Conservation (phyloP, 805 yeast genomes). For the Teunomyces panamensis region DNA sequence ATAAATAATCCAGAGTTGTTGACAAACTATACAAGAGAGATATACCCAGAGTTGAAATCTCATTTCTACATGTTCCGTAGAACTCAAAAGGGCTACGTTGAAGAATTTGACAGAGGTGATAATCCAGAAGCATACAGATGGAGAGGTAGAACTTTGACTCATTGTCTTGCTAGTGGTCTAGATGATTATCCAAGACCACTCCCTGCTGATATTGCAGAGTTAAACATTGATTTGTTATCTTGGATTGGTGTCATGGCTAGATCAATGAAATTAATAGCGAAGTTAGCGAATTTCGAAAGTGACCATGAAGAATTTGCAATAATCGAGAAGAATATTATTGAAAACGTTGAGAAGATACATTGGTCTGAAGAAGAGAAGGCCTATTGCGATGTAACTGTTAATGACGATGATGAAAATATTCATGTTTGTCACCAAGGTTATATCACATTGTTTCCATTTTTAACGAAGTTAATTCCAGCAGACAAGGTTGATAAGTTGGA, state of each 20-base stretch:
- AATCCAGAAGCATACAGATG: slow-evolving; percentile 75
- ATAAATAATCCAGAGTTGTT: slow-evolving; percentile 58
- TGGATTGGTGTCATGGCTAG: slow-evolving; percentile 95
- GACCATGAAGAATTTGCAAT: slow-evolving; percentile 55
- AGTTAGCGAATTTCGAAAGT: slow-evolving; percentile 51
- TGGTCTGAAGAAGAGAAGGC: slow-evolving; percentile 69
- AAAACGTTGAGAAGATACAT: slow-evolving; percentile 69
- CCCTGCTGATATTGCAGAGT: slow-evolving; percentile 81
- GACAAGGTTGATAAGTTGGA: slow-evolving; percentile 43
- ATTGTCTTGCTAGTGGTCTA: slow-evolving; percentile 87
- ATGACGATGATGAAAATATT: slow-evolving; percentile 62
- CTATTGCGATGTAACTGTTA: slow-evolving; percentile 82
- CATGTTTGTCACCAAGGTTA: slow-evolving; percentile 90
- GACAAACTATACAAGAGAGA: slow-evolving; percentile 51
- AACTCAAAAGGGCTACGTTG: slow-evolving; percentile 74
- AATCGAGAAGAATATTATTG: slow-evolving; percentile 54
- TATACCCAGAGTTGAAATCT: slow-evolving; percentile 72
- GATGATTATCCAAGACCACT: slow-evolving; percentile 92
- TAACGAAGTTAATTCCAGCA: slow-evolving; percentile 59
- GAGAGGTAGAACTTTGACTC: slow-evolving; percentile 86
- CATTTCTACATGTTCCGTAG: slow-evolving; percentile 85
- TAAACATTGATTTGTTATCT: slow-evolving; percentile 82
- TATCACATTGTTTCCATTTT: slow-evolving; percentile 80
- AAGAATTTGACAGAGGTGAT: slow-evolving; percentile 61
- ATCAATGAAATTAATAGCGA: slow-evolving; percentile 73